Evolutionary conservation across 805 yeast species (phyloP).

Genomic region (Blastobotrys americana): DNA sequence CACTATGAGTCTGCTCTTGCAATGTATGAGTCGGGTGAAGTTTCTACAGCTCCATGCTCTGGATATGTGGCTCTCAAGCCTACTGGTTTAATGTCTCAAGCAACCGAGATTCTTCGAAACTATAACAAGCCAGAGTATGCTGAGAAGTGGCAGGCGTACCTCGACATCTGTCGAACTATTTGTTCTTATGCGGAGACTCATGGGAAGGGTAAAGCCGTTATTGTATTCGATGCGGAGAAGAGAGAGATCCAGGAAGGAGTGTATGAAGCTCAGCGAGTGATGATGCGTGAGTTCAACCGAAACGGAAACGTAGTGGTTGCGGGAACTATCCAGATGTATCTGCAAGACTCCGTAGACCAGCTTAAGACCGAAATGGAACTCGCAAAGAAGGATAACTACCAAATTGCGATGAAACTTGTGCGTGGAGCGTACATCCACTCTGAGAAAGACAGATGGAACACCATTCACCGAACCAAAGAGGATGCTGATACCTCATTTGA

Average conservation of each 20-base stretch:
- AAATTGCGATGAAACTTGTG: slow-evolving; percentile 80
- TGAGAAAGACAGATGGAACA: slow-evolving; percentile 59
- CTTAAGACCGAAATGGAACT: slow-evolving; percentile 55
- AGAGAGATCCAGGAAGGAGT: slow-evolving; percentile 85
- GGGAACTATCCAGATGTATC: slow-evolving; percentile 91
- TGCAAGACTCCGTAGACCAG: slow-evolving; percentile 60
- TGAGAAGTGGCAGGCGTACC: slow-evolving; percentile 48
- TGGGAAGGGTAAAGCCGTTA: slow-evolving; percentile 47
- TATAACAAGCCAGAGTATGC: slow-evolving; percentile 47
- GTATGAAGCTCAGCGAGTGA: slow-evolving; percentile 76
- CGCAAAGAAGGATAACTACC: slow-evolving; percentile 55
- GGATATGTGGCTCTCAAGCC: slow-evolving; percentile 93
- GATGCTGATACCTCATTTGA: slow-evolving; percentile 78
- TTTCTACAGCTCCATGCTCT: slow-evolving; percentile 68
- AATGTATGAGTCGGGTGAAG: slow-evolving; percentile 24
- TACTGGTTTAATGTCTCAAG: slow-evolving; percentile 75
- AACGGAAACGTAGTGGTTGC: slow-evolving; percentile 55
- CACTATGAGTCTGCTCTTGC: slow-evolving; percentile 40
- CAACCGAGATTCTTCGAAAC: slow-evolving; percentile 63
- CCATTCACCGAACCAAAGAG: slow-evolving; percentile 67
- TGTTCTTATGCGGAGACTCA: slow-evolving; percentile 44
- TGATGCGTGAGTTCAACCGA: slow-evolving; percentile 67
- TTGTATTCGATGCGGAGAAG: slow-evolving; percentile 82
- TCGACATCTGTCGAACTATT: slow-evolving; percentile 57
- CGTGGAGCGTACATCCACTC: slow-evolving; percentile 95